Evolutionary conservation across 768 basidiomycete species (phyloP).

Genomic region (Agaricus blazei): DNA sequence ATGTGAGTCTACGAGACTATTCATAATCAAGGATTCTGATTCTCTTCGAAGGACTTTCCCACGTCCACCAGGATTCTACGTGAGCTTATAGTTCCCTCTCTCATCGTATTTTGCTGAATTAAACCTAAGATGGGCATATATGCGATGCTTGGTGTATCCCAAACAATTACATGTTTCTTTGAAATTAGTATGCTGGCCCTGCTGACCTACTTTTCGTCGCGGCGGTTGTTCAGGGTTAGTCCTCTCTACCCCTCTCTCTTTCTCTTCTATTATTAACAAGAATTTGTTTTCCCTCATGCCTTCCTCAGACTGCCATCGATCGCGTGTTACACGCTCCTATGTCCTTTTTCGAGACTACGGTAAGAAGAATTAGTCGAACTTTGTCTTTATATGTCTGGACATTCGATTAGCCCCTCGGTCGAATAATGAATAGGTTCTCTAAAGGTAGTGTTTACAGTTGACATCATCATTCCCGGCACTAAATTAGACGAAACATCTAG

Average conservation of each 20-base stretch:
- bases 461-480: neutral
- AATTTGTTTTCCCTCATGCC: neutral
- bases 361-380: constrained; percentile 21
- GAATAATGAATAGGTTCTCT: constrained; percentile 88
- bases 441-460: constrained; percentile 42
- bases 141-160: constrained; percentile 63
- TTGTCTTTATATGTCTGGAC: constrained; percentile 3
- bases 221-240: constrained; percentile 53
- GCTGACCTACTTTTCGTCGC: constrained; percentile 76
- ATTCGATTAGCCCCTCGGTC: constrained; percentile 59
- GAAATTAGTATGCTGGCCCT: constrained; percentile 62
- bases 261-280: neutral
- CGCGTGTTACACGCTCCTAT: constrained; percentile 82
- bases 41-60: constrained; percentile 42
- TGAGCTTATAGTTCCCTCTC: constrained; percentile 26
- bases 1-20: constrained; percentile 26
- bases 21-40: neutral
- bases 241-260: neutral
- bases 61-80: constrained; percentile 64
- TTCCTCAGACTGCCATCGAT: constrained; percentile 47
- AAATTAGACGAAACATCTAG: constrained; percentile 22
- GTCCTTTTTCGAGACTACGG: constrained; percentile 87
- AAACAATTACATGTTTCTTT: constrained; percentile 63
- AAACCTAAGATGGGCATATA: constrained; percentile 71
- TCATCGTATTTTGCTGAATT: neutral